Evolutionary conservation across 768 basidiomycete genomes (phyloP), one percentile per base, ranked within the genome.

Genomic region (Cubamyces sp.): DNA sequence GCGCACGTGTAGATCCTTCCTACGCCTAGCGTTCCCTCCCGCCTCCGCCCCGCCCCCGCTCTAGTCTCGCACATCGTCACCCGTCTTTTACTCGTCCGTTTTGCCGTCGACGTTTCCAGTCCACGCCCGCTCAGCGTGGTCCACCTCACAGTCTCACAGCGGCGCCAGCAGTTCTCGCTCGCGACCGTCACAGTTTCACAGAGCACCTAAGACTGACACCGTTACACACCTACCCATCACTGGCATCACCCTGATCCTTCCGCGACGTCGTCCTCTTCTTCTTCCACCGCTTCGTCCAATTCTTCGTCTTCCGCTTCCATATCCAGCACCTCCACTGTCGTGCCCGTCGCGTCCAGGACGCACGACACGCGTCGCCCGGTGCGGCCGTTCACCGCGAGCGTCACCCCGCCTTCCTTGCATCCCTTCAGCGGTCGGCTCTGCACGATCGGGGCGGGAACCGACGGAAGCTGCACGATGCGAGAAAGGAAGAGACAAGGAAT

Each of bases 351-450:
- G 72, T 90, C 90, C 71, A 92, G 73, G 58, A 92, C 82, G 73
- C 91, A 91, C 6, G 85, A 90, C 54, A 92, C 86, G 69, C 89
- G 79, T 69, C 91, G 86, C 57, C 90, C 89, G 9, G 74, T 77
- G 72, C 87, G 79, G 65, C 92, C 91, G 71, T 94, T 94, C 71
- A 91, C 79, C 54, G 88, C 85, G 68, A 92, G 74, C 54, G 79
- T 81, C 59, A 86, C 82, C 26, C 74, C 74, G 62, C 85, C 87
- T 67, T 72, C 69, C 69, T 73, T 79, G 74, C 83, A 83, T 45
- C 81, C 80, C 66, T 72, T 74, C 73, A 91, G 72, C 72, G 76
- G 77, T 66, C 87, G 85, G 66, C 80, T 78, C 74, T 83, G 82
- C 59, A 76, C 81, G 73, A 91, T 82, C 74, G 80, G 78, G 66